phyloP scores from a whole-genome alignment of 306 rosid genomes.

The Inga leiocalycina region DNA sequence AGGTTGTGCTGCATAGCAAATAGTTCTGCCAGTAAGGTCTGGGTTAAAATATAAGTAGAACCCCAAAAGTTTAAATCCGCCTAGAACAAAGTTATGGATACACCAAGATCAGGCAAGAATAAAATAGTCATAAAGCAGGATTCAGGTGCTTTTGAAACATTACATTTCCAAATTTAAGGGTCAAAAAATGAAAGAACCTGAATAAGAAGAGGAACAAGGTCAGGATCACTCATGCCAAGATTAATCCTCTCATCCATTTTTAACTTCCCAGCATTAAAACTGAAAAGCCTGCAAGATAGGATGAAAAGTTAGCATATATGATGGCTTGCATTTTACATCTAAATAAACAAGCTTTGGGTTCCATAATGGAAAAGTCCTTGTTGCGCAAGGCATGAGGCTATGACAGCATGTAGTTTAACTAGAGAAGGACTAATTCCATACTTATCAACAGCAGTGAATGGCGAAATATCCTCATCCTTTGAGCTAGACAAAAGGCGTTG shows the following conservation, averaged over 20 bases:
- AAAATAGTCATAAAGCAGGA: not conserved
- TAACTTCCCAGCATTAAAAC: constrained; percentile 77
- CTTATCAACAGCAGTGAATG: constrained; percentile 97
- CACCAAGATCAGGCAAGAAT: constrained; percentile 18
- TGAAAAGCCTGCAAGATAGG: constrained; percentile 74
- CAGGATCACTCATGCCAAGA: constrained; percentile 96
- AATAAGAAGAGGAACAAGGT: constrained; percentile 87
- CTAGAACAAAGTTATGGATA: constrained; percentile 23
- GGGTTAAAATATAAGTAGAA: constrained; percentile 7
- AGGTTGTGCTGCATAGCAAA: constrained; percentile 19
- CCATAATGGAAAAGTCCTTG: constrained; percentile 9
- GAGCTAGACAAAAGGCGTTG: constrained; percentile 69
- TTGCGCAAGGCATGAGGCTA: constrained; percentile 12
- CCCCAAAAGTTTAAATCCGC: not conserved
- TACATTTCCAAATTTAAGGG: constrained; percentile 19
- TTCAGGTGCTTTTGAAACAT: constrained; percentile 10
- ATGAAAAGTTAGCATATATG: constrained; percentile 24
- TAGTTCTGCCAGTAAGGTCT: not conserved
- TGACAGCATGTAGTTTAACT: not conserved
- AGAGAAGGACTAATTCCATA: constrained; percentile 40
- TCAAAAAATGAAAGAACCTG: constrained; percentile 59
- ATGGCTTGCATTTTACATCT: constrained; percentile 7
- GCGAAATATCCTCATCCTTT: constrained; percentile 96
- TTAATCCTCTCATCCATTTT: constrained; percentile 82
- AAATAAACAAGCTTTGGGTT: constrained; percentile 12